Evolutionary conservation across 1,139 yeast genomes (phyloP), one percentile per base, ranked within the genome.

Genomic region (Sugiyamaella castrensis): DNA sequence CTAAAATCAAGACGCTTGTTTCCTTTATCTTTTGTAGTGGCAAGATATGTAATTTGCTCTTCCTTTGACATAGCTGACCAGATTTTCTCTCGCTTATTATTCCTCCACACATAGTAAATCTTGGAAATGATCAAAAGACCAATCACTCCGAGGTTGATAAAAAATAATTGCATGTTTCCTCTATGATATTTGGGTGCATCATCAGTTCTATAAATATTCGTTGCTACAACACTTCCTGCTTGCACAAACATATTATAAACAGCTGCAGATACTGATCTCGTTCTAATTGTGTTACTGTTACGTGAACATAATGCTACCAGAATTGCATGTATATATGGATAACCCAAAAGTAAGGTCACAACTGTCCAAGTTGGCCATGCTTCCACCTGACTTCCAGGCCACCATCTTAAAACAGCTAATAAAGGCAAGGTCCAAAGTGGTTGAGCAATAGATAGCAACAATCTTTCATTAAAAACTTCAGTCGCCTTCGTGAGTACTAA

Each of bases 221-320:
- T 68, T 1, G 76, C 68, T 9, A 76, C 69, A 46, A 82, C 76
- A 40, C 69, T 64, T 1, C 82, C 82, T 1, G 77, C 64, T 62
- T 83, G 88, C 1, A 79, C 81, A 57, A 72, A 72, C 70, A 82
- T 81, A 60, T 83, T 84, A 62, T 80, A 81, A 32, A 82, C 52
- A 0, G 89, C 82, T 2, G 84, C 76, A 29, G 81, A 71, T 9
- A 82, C 76, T 0, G 87, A 76, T 57, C 89, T 70, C 6, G 79
- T 71, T 41, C 81, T 67, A 24, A 83, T 81, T 27, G 82, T 72
- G 55, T 80, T 79, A 10, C 86, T 73, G 57, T 82, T 83, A 46
- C 79, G 67, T 1, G 86, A 80, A 46, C 78, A 75, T 82, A 85
- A 79, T 5, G 81, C 69, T 39, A 81, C 82, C 56, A 76, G 68